These are phyloP conservation scores for Russula sp. DNA, from an alignment of 768 basidiomycete species.

Conservation along the genomic window DNA sequence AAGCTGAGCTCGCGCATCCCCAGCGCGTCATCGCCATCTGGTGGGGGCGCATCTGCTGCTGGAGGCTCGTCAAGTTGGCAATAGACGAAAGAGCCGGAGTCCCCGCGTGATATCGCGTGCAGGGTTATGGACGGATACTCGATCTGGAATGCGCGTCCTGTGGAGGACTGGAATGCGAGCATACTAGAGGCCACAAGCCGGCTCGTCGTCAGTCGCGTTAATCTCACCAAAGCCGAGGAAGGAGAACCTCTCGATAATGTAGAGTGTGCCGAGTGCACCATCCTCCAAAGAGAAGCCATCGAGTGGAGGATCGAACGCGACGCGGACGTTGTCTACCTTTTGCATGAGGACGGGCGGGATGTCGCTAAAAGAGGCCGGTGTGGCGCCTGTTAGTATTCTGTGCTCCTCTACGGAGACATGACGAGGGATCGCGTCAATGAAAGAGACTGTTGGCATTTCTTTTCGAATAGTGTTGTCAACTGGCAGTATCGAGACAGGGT, in stretches of 20 bases:
- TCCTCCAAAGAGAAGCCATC: conserved; percentile 52
- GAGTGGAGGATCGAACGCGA: conserved; percentile 63
- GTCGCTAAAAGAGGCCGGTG: conserved; percentile 76
- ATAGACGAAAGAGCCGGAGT: conserved; percentile 68
- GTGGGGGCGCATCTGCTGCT: conserved; percentile 24
- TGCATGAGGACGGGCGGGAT: conserved; percentile 81
- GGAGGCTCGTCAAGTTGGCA: conserved; percentile 86
- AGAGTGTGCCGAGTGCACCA: conserved; percentile 59
- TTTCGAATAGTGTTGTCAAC: not conserved
- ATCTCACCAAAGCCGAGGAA: conserved; percentile 13
- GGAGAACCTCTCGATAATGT: conserved; percentile 76
- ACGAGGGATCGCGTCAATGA: conserved; percentile 39
- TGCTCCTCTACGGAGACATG: conserved; percentile 64
- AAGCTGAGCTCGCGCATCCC: conserved; percentile 81
- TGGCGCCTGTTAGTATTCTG: conserved; percentile 58
- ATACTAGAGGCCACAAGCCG: conserved; percentile 39
- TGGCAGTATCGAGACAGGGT: not conserved
- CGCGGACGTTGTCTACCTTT: conserved; percentile 62
- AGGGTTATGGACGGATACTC: conserved; percentile 87
- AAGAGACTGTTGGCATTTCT: conserved; percentile 29
- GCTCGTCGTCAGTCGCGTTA: conserved; percentile 4
- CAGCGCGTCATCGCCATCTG: conserved; percentile 37
- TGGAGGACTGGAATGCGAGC: conserved; percentile 68
- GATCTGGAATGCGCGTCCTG: conserved; percentile 73
- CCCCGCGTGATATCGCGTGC: conserved; percentile 82